Evolutionary conservation across 352 stramenopile genomes (phyloP), one percentile per base, ranked within the genome.

Genomic region (Globisporangium barbulae): DNA sequence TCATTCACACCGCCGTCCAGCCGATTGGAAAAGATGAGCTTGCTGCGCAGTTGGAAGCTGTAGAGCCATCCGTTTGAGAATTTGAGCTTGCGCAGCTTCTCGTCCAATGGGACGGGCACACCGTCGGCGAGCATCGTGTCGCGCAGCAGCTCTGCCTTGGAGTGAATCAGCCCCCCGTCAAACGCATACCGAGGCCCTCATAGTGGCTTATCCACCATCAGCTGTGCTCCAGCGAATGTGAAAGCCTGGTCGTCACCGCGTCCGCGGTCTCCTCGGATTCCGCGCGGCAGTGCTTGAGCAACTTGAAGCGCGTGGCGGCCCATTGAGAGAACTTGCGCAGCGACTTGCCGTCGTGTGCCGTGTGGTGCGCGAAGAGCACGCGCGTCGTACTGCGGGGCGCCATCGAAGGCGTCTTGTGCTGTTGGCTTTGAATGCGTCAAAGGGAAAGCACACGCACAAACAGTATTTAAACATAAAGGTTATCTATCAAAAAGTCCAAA

Each of bases 51-150:
- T 15, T 55, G 49, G 49, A 55, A 55, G 15, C 28, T 55, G 28
- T 55, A 55, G 49, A 55, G 49, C 49, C 28, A 55, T 15, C 49
- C 28, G 28, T 55, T 55, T 15, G 49, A 55, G 49, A 55, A 55
- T 13, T 35, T 55, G 28, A 55, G 49, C 49, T 55, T 41, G 6
- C 49, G 49, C 10, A 55, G 49, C 49, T 55, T 55, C 15, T 55
- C 49, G 15, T 41, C 25, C 25, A 33, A 21, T 15, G 49, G 28
- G 5, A 7, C 10, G 13, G 49, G 9, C 49, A 39, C 25, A 13
- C 33, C 49, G 19, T 39, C 49, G 19, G 28, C 49, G 28, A 55
- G 49, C 49, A 55, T 31, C 49, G 28, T 28, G n/a, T 55, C 49
- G 17, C 49, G 49, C 2, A 55, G 12, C 25, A 39, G 49, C 28